These are phyloP conservation scores for Casuarina cunninghamiana DNA, from an alignment of 306 rosid species.

Conservation along the genomic window DNA sequence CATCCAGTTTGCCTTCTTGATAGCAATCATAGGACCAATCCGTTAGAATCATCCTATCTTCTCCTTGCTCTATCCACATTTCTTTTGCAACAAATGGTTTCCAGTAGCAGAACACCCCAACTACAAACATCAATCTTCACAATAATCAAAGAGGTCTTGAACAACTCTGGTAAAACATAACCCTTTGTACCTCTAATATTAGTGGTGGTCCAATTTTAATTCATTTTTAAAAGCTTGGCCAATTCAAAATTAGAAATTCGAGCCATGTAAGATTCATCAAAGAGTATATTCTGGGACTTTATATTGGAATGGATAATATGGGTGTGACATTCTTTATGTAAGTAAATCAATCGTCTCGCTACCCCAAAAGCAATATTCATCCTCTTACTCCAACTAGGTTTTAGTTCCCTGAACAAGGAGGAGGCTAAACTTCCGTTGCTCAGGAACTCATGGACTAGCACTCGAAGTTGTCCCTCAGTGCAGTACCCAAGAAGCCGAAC, in stretches of 20 bases:
- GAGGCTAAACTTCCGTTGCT: slow-evolving; percentile 34
- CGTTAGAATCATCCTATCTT: slow-evolving; percentile 20
- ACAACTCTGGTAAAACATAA: slow-evolving; percentile 40
- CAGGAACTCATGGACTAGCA: slow-evolving; percentile 44
- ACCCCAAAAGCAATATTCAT: slow-evolving; percentile 28
- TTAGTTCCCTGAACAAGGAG: slow-evolving; percentile 25
- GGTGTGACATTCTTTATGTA: slow-evolving; percentile 38
- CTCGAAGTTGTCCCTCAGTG: slow-evolving; percentile 25
- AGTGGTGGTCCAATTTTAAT: slow-evolving; percentile 24
- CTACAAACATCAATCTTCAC: slow-evolving; percentile 45
- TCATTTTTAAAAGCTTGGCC: slow-evolving; percentile 30
- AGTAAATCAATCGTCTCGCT: slow-evolving; percentile 25
- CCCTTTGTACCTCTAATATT: slow-evolving; percentile 37
- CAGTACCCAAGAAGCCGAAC: slow-evolving; percentile 40
- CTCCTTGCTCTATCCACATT: slow-evolving; percentile 10
- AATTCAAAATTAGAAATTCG: slow-evolving; percentile 36
- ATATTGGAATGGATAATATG: slow-evolving; percentile 41
- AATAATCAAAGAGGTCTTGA: slow-evolving; percentile 29
- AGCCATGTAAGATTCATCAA: slow-evolving; percentile 33
- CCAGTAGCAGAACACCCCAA: slow-evolving; percentile 38
- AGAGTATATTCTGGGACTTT: slow-evolving; percentile 44
- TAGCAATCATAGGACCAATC: slow-evolving; percentile 48
- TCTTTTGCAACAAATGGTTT: slow-evolving; percentile 33
- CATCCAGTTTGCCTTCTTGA: slow-evolving; percentile 1
- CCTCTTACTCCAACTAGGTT: slow-evolving; percentile 36